Base-by-base conservation (phyloP, 306 rosid genomes). In the Vigna unguiculata region DNA sequence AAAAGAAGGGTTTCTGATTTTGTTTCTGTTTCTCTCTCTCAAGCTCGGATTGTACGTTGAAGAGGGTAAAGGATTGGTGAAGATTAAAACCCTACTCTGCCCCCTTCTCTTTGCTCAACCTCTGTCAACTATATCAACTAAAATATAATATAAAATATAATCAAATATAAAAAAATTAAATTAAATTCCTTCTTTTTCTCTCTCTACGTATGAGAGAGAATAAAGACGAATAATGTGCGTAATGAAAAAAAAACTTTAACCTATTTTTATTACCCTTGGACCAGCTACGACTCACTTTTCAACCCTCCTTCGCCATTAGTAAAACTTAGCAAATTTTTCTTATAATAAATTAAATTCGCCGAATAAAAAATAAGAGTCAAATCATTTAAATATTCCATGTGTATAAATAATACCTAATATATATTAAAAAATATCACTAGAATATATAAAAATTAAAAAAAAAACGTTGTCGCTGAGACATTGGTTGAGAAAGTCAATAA, bases 31-130 rank as follows among this genome's bases (percentile, higher is more conserved):
- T 55, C 62, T 54, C 28, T 54, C n/a, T n/a, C 30, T 20, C n/a
- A 22, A 30, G 13, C 51, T 40, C 6, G 12, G 49, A 51, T 51
- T 70, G 58, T 47, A 62, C 34, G n/a, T 61, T 61, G 32, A 6
- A 48, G 71, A 47, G 65, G 22, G 14, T 6, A 60, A 60, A n/a
- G 65, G 76, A 34, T 21, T 41, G 21, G 66, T 36, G 59, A 75
- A 75, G 72, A 75, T 62, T 62, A 76, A 75, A 76, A 76, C 80
- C 80, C 73, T 76, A 64, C 80, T 36, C 8, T 48, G 54, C 9
- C 74, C 65, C 53, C 53, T 41, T 48, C 38, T 9, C 71, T 47
- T 13, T 20, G 1, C 19, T 52, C 62, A 40, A 7, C 14, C 24
- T 8, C 38, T 34, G n/a, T 41, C 51, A 7, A 22, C 79, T 75